Conservation (phyloP, 768 basidiomycete genomes). For the Galerina marginata region DNA sequence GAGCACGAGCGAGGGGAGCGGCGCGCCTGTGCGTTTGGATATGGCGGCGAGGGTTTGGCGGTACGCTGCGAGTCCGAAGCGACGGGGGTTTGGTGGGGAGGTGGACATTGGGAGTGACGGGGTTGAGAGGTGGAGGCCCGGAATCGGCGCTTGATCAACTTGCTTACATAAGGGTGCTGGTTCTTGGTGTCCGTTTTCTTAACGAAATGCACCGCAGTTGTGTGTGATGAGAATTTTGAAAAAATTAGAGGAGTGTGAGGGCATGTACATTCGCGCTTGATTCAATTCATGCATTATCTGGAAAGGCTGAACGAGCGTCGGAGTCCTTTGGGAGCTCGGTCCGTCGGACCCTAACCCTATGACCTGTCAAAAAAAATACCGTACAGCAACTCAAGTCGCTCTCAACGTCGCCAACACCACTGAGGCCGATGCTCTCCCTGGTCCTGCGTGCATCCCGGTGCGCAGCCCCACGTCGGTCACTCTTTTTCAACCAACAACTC, state of each 20-base stretch:
- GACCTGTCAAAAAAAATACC: conserved; percentile 12
- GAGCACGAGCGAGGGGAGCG: conserved; percentile 73
- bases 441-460: conserved; percentile 3
- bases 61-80: conserved; percentile 47
- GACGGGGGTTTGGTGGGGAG: conserved; percentile 5
- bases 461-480: conserved; percentile 8
- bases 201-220: no score
- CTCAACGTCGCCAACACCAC: background rate
- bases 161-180: no score
- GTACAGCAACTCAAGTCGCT: background rate
- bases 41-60: conserved; percentile 60
- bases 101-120: background rate
- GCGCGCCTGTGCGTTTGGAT: conserved; percentile 73
- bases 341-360: conserved; percentile 12
- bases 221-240: no score
- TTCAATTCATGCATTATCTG: no score
- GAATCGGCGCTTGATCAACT: background rate
- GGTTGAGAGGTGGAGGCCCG: background rate
- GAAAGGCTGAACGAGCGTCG: no score
- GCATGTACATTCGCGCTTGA: no score
- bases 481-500: background rate
- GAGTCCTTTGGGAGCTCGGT: no score
- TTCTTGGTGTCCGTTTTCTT: no score
- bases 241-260: no score
- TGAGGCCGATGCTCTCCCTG: conserved; percentile 12